Evolutionary conservation across 2,329 filamentous ascomycete genomes (phyloP), one percentile per base, ranked within the genome.

Genomic region (Sordariomycetes sp.): DNA sequence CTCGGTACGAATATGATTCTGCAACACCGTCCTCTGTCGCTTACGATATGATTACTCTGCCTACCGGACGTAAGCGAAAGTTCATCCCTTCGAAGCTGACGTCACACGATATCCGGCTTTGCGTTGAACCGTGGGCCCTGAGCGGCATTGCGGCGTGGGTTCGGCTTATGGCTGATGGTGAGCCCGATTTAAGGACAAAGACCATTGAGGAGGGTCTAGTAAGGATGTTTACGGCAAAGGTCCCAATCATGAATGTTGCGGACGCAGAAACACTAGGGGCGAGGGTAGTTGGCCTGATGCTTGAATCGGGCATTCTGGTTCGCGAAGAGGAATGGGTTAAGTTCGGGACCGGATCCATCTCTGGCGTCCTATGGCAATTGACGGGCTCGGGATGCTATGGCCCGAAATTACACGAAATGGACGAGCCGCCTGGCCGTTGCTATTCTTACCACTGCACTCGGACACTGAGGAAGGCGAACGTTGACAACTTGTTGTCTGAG

Each of bases 271-370:
- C 85, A 1, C 76, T 99, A 55, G 89, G 89, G 60, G 80, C 82
- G 59, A 83, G 82, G 48, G 88, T 96, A 0, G 84, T 95, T 2
- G 76, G 83, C 57, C 81, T 85, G 53, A 94, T 99, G 89, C 81
- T 92, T 62, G 78, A 81, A 25, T 83, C 86, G 10, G 86, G 85
- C 45, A 89, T 90, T 12, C 74, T 99, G 35, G 76, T 95, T 5
- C 85, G 86, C 15, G 92, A 96, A 36, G 94, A 99, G 69, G 95
- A 99, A 72, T 99, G 95, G 94, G 86, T 99, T 62, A 96, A 95
- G 67, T 91, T 97, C 66, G 87, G 89, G 7, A 76, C 80, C 1
- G 89, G 86, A 7, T 81, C 80, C 25, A 83, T 97, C 65, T 91
- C 88, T 24, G 95, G 94, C 58, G 91, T 99, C 4, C 75, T 99